Evolutionary conservation across 1,284 basidiomycete genomes (phyloP), one percentile per base, ranked within the genome.

Genomic region (Ustilago xerochloae): DNA sequence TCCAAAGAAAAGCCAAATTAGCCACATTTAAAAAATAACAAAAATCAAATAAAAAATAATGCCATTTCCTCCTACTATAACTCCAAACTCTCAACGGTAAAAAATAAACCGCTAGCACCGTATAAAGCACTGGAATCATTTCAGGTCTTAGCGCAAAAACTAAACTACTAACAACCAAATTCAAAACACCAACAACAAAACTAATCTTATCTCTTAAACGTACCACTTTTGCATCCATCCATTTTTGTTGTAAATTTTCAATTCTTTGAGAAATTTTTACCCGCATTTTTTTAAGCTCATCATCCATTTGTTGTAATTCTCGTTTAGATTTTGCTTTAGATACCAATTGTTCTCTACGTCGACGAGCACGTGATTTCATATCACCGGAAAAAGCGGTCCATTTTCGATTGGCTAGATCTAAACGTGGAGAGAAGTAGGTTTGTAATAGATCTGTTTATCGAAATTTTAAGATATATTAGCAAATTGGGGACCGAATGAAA

Each of bases 221-320:
- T 30, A 97, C 90, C 35, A 94, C 92, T 82, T 95, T 94, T 1
- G 93, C 91, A 29, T 93, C 93, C 76, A 93, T 90, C 94, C 94
- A 88, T 39, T 91, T 90, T 12, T 88, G 87, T 28, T 90, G 87
- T 13, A 97, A 86, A 0, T 86, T 87, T 28, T 91, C 88, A 86
- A 94, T 90, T 26, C 92, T 89, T 58, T 88, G 87, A 1, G 91
- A 91, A 38, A 95, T 89, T 86, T 89, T 90, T 56, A 88, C 79
- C 81, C 89, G 94, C 85, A 94, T 91, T 81, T 90, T 90, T 82
- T 90, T 90, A 63, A 94, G 87, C 85, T 95, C 93, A 43, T 90
- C 88, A 75, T 95, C 94, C 59, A 95, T 88, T 71, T 94, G 92
- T 84, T 83, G 83, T 3, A 78, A 67, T 35, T 79, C 77, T 22